Base-by-base conservation (phyloP, 495 filamentous ascomycete genomes). In the Astrothelium subdiscretum region DNA sequence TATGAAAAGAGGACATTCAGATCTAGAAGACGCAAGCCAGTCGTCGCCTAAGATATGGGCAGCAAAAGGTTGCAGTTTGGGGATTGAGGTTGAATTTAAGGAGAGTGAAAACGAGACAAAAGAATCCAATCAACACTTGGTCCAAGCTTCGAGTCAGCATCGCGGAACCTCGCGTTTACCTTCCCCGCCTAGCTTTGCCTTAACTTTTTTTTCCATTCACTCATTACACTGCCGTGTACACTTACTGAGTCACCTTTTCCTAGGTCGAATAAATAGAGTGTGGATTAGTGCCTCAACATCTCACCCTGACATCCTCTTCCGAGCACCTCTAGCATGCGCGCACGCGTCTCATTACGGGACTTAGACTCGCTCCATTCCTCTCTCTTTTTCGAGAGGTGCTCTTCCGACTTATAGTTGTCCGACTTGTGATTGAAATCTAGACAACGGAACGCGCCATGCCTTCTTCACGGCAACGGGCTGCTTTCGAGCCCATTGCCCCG, bases 401-500 rank as follows among this genome's bases (percentile, higher is more conserved):
- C 8, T 38, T 8, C 35, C 8, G 8, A 38, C 8, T 38, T 15
- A 38, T 38, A 38, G 35, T 15, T 15, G 15, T 1, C 35, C 35
- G 35, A 38, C 35, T 38, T 15, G n/a, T 38, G 35, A 38, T 6
- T 15, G 35, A 10, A 8, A 3, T 4, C 13, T 24, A 58, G 60
- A 65, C 61, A 61, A 35, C 1, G n/a, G 32, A 3, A 31, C 22
- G 58, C 62, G 79, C 63, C 35, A 94, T 94, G 89, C 85, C 88
- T 51, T 78, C 83, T 11, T 75, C 82, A 57, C 75, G 85, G 48
- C 85, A 87, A 62, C 85, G 83, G 24, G 82, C 85, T 20, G 76
- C 78, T 0, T 97, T 98, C 70, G 86, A 89, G 67, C 90, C 92
- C 1, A 87, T 97, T 42, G 78, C 90, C 0, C 91, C 92, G 0